Percentiles rank a stretch among this genome's conserved stretches.
Conservation (phyloP, 2,329 filamentous ascomycete species). For the Metarhizium sp. region DNA sequence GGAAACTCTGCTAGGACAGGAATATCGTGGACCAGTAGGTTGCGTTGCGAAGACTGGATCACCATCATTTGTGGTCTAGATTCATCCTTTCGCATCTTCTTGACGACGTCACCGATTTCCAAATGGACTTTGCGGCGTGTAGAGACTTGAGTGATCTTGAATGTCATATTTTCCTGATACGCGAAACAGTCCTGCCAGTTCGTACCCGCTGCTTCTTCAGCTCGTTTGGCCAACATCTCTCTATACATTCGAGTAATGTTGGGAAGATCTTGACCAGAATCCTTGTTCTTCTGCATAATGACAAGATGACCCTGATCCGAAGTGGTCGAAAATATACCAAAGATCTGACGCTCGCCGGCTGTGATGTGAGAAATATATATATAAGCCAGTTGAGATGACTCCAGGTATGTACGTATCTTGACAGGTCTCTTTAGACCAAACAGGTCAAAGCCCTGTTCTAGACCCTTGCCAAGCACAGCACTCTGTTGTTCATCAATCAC, state of each 20-base stretch:
- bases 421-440: slow-evolving; percentile 59
- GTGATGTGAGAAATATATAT: slow-evolving; percentile 90
- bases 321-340: slow-evolving; percentile 82
- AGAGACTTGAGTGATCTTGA: slow-evolving; percentile 80
- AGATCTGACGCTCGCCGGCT: slow-evolving; percentile 84
- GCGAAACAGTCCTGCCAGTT: slow-evolving; percentile 73
- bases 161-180: slow-evolving; percentile 78
- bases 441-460: slow-evolving; percentile 91
- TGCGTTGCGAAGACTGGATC: slow-evolving; percentile 80
- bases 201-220: slow-evolving; percentile 56
- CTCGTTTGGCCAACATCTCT: slow-evolving; percentile 59
- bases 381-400: slow-evolving; percentile 66
- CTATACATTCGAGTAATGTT: slow-evolving; percentile 84
- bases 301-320: slow-evolving; percentile 75
- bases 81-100: slow-evolving; percentile 84
- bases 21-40: slow-evolving; percentile 74
- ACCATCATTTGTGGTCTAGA: slow-evolving; percentile 71
- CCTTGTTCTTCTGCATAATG: slow-evolving; percentile 74
- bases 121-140: slow-evolving; percentile 83
- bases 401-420: slow-evolving; percentile 62
- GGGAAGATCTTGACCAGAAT: slow-evolving; percentile 71
- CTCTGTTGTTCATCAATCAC: slow-evolving; percentile 87
- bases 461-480: slow-evolving; percentile 82
- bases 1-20: slow-evolving; percentile 79
- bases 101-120: slow-evolving; percentile 78